Conservation (phyloP, 257 asterid genomes). For the Mentha longifolia region DNA sequence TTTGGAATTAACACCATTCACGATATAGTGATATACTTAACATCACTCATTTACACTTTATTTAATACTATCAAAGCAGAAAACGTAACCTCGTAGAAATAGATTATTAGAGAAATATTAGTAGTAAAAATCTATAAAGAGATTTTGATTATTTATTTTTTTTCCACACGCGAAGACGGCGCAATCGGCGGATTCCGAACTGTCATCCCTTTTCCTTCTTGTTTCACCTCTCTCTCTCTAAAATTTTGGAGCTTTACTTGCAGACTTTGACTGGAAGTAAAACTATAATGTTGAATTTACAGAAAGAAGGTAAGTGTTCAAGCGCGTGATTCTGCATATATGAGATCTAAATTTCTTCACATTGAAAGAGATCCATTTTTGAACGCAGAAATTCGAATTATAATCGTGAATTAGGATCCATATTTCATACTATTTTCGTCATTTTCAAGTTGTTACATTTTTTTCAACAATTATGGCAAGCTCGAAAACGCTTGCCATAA, state of each 20-base stretch:
- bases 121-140: background rate
- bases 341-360: background rate
- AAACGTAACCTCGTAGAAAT: background rate
- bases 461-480: no score
- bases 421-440: no score
- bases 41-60: background rate
- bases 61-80: background rate
- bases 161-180: slow-evolving; percentile 8
- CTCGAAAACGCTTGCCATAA: no score
- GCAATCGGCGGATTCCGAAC: slow-evolving; percentile 12
- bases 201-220: background rate
- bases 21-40: no score
- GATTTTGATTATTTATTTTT: background rate
- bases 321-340: background rate
- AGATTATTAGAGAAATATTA: no score
- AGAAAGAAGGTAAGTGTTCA: background rate
- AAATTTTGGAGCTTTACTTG: background rate
- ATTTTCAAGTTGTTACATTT: no score
- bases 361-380: background rate
- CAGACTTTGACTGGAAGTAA: background rate
- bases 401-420: background rate
- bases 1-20: background rate
- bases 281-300: background rate
- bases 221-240: background rate
- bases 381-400: background rate